Evolutionary conservation across 1,284 basidiomycete genomes (phyloP).

Genomic region (Pseudozyma hubeiensis): DNA sequence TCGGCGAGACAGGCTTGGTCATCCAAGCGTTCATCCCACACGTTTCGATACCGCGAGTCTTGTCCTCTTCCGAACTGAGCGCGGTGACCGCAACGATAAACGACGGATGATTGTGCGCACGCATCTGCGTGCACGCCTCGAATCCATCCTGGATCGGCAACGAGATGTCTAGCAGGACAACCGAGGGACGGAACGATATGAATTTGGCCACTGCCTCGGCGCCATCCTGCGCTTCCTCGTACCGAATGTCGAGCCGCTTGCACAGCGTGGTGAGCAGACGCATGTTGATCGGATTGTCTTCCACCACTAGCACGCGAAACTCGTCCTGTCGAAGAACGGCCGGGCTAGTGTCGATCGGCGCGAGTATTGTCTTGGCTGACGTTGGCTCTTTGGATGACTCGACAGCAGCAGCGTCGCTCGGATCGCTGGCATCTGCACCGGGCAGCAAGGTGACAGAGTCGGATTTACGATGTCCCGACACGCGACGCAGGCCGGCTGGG

Average conservation of each 20-base stretch:
- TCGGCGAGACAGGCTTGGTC: slow-evolving; percentile 54
- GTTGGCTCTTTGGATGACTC: neutral
- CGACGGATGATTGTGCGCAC: slow-evolving; percentile 34
- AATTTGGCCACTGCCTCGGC: slow-evolving; percentile 55
- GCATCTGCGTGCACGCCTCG: slow-evolving; percentile 55
- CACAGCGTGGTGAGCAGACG: slow-evolving; percentile 50
- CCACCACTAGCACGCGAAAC: slow-evolving; percentile 57
- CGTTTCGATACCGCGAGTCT: slow-evolving; percentile 42
- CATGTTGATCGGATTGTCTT: slow-evolving; percentile 65
- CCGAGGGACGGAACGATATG: slow-evolving; percentile 42
- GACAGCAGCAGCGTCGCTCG: neutral
- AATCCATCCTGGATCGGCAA: slow-evolving; percentile 59
- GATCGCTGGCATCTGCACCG: neutral
- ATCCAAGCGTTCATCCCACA: slow-evolving; percentile 61
- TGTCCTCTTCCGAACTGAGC: slow-evolving; percentile 53
- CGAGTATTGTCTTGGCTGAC: slow-evolving; percentile 3
- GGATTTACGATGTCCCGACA: slow-evolving; percentile 8
- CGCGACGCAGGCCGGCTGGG: slow-evolving; percentile 2
- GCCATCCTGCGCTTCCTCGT: slow-evolving; percentile 55
- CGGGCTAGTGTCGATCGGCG: slow-evolving; percentile 18
- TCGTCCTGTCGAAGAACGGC: slow-evolving; percentile 14
- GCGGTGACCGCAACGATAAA: slow-evolving; percentile 61
- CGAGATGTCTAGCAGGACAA: slow-evolving; percentile 61
- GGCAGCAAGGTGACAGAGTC: slow-evolving; percentile 1
- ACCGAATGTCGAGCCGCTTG: slow-evolving; percentile 41